Conservation (phyloP, 345 rosid genomes). For the Turnera subulata region DNA sequence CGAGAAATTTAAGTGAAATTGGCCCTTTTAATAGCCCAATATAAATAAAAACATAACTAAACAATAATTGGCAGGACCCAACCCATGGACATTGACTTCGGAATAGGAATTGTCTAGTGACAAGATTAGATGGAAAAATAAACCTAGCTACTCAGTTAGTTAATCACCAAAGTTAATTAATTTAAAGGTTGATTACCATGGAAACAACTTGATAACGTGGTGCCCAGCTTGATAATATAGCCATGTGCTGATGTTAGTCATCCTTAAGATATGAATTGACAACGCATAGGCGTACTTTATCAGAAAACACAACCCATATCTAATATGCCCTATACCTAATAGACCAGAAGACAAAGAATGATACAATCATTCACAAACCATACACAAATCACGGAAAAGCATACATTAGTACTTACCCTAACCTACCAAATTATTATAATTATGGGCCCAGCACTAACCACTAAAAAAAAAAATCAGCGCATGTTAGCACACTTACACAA, state of each 20-base stretch:
- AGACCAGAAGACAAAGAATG: not conserved
- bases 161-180: conserved; percentile 4
- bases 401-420: not conserved
- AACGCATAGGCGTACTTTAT: conserved; percentile 30
- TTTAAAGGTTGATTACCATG: too few relatives aligned
- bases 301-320: conserved; percentile 1
- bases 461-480: not conserved
- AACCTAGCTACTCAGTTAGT: too few relatives aligned
- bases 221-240: conserved; percentile 9
- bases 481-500: too few relatives aligned
- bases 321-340: not conserved
- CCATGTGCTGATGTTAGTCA: conserved; percentile 21
- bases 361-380: conserved; percentile 15
- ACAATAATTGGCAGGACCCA: too few relatives aligned
- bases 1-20: too few relatives aligned
- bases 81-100: too few relatives aligned
- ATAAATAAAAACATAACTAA: too few relatives aligned
- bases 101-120: too few relatives aligned
- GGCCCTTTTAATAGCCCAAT: too few relatives aligned
- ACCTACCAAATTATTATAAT: not conserved
- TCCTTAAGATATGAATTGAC: conserved; percentile 24
- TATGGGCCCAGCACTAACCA: conserved; percentile 1
- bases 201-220: conserved; percentile 14
- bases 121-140: too few relatives aligned
- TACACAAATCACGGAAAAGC: not conserved